Evolutionary conservation across 2,329 filamentous ascomycete species (phyloP), one percentile per base, ranked within the genome.

Genomic region (Purpureocillium takamizusanense): DNA sequence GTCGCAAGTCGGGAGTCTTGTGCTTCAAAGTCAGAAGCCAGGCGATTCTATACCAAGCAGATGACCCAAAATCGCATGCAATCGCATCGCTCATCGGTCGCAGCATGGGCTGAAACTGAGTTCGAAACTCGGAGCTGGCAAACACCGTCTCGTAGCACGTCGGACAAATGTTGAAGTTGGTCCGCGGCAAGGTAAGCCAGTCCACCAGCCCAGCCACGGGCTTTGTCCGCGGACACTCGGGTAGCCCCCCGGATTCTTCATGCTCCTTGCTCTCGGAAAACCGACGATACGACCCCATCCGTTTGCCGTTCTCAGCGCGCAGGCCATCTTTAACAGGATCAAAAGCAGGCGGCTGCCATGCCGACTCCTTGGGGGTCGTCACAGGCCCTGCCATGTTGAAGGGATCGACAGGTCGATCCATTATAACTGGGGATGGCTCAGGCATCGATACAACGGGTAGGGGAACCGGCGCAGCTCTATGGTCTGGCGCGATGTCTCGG

Each of bases 41-140:
- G 1, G 88, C 88, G 30, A 95, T 78, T 21, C 86, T 79, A 50
- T 86, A 82, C 86, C 88, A 95, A 1, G 82, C 76, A 1, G 70
- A 72, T 11, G 77, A 72, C 23, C 85, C 86, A 59, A 95, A 86
- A 46, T 88, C 82, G 61, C 90, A 97, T 33, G 73, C 68, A 7
- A 85, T 70, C 33, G 75, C 69, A 31, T 70, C 66, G 12, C 75
- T 71, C 3, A 70, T 64, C 4, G 76, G 67, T 13, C 78, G 75
- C 23, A 76, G 69, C 28, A 76, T 75, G 2, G 61, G 60, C 23
- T 63, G 56, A 50, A 95, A 87, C 27, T 78, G 67, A 13, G 74
- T 68, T 2, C 77, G 70, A 54, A 85, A 94, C 15, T 75, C 69
- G 0, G 85, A 83, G 17, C 74, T 67, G 12, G 70, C 71, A 47